Evolutionary conservation across 2,329 filamentous ascomycete genomes (phyloP).

Genomic region (Penicillium decumbens): DNA sequence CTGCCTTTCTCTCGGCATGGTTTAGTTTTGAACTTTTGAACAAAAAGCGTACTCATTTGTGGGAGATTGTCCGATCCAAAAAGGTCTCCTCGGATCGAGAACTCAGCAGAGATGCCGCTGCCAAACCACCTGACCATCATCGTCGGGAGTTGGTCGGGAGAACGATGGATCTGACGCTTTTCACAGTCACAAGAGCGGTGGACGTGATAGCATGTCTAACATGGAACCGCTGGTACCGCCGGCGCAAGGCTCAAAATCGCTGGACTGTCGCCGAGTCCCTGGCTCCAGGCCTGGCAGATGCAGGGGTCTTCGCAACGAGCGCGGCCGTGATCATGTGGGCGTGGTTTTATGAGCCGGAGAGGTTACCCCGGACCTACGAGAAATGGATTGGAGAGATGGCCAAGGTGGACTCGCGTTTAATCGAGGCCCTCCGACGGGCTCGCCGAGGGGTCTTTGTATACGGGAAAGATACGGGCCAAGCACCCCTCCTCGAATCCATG

Average conservation of each 20-base stretch:
- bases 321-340: slow-evolving; percentile 80
- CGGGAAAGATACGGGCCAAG: slow-evolving; percentile 67
- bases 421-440: slow-evolving; percentile 67
- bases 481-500: slow-evolving; percentile 64
- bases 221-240: slow-evolving; percentile 52
- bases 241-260: slow-evolving; percentile 28
- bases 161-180: slow-evolving; percentile 78
- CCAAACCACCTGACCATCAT: slow-evolving; percentile 11
- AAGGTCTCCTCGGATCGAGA: slow-evolving; percentile 4
- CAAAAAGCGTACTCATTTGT: slow-evolving; percentile 26
- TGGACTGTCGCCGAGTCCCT: slow-evolving; percentile 40
- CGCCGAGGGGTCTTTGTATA: slow-evolving; percentile 63
- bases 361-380: slow-evolving; percentile 68
- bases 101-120: slow-evolving; percentile 1
- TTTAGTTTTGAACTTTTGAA: slow-evolving; percentile 49
- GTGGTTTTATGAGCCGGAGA: slow-evolving; percentile 72
- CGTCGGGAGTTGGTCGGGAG: slow-evolving; percentile 57
- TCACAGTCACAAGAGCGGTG: slow-evolving; percentile 65
- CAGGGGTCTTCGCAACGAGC: slow-evolving; percentile 66
- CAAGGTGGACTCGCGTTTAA: slow-evolving; percentile 67
- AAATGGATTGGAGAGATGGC: slow-evolving; percentile 78
- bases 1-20: slow-evolving; percentile 48
- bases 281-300: slow-evolving; percentile 53
- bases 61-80: slow-evolving; percentile 6
- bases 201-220: slow-evolving; percentile 65